phyloP scores from a whole-genome alignment of 805 yeast species.

The Myxozyma monticola region DNA sequence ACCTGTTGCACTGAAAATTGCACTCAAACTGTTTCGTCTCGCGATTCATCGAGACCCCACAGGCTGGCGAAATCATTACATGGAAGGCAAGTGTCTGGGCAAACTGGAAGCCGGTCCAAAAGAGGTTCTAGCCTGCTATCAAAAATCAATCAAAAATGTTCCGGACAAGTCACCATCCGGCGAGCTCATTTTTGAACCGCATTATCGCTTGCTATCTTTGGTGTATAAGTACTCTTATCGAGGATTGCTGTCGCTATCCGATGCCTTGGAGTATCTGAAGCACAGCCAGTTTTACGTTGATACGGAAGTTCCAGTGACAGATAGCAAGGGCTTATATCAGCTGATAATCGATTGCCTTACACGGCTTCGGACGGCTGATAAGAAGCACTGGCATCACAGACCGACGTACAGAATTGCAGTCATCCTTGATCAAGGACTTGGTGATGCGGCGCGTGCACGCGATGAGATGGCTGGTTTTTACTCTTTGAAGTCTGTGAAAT shows the following conservation, averaged over 20 bases:
- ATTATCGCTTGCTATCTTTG: constrained; percentile 60
- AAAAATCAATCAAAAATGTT: constrained; percentile 34
- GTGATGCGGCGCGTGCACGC: constrained; percentile 55
- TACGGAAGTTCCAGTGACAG: neutral
- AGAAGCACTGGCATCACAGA: constrained; percentile 88
- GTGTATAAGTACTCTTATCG: constrained; percentile 55
- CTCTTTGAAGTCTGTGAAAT: constrained; percentile 66
- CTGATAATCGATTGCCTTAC: constrained; percentile 6
- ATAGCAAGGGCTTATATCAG: constrained; percentile 3
- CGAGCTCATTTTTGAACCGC: constrained; percentile 75
- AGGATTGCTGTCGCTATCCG: constrained; percentile 40
- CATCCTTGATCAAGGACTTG: constrained; percentile 56
- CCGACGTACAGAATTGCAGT: constrained; percentile 73
- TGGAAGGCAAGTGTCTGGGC: constrained; percentile 56
- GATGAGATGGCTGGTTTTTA: constrained; percentile 65
- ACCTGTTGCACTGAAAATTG: constrained; percentile 39
- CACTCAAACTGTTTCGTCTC: constrained; percentile 47
- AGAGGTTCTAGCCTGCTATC: constrained; percentile 45
- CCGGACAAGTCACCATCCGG: constrained; percentile 28
- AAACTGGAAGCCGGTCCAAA: constrained; percentile 47
- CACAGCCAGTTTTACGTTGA: constrained; percentile 40
- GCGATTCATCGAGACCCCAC: constrained; percentile 48
- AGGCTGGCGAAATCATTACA: constrained; percentile 65
- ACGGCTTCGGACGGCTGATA: constrained; percentile 50
- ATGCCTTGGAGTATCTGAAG: constrained; percentile 46